Base-by-base conservation (phyloP, 257 asterid species). In the Oldenlandia corymbosa region DNA sequence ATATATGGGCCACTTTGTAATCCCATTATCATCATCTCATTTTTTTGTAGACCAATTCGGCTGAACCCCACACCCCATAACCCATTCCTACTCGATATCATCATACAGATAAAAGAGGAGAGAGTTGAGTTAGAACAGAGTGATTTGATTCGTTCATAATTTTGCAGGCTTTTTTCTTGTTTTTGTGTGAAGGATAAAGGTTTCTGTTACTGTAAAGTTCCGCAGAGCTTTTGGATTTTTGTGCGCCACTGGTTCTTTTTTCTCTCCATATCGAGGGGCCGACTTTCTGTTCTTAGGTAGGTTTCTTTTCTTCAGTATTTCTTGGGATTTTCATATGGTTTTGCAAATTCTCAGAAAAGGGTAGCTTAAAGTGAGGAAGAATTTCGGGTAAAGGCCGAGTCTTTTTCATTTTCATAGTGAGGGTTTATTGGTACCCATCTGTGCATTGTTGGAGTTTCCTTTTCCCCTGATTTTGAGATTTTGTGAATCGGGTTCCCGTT, bases 11-110 rank as follows among this genome's bases (percentile, higher is more conserved):
- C 59, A 2, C 5, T 58, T 24, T 56, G n/a, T 3, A 11, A 0
- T 21, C 4, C 58, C 49, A 16, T 63, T 63, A 21, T 32, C 59
- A 13, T 48, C 68, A 28, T 30, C 56, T 62, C 67, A 46, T 32
- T 26, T n/a, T n/a, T n/a, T 20, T 45, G 8, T 36, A n/a, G 42
- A 5, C 12, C 58, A 9, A 1, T n/a, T 48, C 4, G 20, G 24
- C 41, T 43, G 17, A 60, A 12, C 10, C 21, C 16, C 34, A 32
- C 47, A 31, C 50, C 23, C 50, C 45, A 41, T 34, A 43, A 13
- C 31, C 21, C 62, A 10, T n/a, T n/a, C n/a, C n/a, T n/a, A 18
- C 36, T 34, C 62, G 13, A 16, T n/a, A 34, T 34, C 9, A 34
- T 9, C 6, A 3, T 18, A 17, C 62, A 32, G 31, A 57, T 23